phyloP scores from a whole-genome alignment of 1,139 yeast species.

The Diutina neorugosa region DNA sequence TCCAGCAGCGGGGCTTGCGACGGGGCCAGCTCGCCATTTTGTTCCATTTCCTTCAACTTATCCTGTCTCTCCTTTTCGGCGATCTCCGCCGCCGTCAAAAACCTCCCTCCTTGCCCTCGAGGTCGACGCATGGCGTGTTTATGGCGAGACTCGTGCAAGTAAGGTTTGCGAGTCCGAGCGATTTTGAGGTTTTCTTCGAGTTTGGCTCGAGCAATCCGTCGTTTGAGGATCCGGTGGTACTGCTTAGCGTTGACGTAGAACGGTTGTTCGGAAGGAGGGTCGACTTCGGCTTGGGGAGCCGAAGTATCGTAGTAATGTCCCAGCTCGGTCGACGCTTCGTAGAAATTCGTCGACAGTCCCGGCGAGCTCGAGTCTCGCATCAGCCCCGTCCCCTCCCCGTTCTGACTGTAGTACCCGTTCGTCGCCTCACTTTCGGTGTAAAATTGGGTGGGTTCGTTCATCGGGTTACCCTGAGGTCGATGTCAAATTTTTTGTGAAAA shows the following conservation, averaged over 20 bases:
- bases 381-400: background rate
- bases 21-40: background rate
- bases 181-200: conserved; percentile 80
- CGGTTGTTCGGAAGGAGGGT: conserved; percentile 53
- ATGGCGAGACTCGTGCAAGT: conserved; percentile 92
- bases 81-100: conserved; percentile 91
- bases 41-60: conserved; percentile 28
- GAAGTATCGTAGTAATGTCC: background rate
- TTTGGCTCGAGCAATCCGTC: conserved; percentile 89
- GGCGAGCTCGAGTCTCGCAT: background rate
- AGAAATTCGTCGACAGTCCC: background rate
- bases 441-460: conserved; percentile 3
- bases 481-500: background rate
- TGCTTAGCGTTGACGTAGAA: conserved; percentile 97
- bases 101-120: conserved; percentile 97
- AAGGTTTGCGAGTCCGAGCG: conserved; percentile 87
- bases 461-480: background rate
- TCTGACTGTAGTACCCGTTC: conserved; percentile 5
- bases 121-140: conserved; percentile 99
- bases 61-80: conserved; percentile 67
- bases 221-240: conserved; percentile 83
- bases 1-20: background rate
- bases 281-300: conserved; percentile 10
- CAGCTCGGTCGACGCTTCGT: background rate
- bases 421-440: conserved; percentile 6